Percentiles rank a stretch among this genome's conserved stretches.
Conservation (phyloP, 805 yeast species). For the Monosporozyma aerobia region DNA sequence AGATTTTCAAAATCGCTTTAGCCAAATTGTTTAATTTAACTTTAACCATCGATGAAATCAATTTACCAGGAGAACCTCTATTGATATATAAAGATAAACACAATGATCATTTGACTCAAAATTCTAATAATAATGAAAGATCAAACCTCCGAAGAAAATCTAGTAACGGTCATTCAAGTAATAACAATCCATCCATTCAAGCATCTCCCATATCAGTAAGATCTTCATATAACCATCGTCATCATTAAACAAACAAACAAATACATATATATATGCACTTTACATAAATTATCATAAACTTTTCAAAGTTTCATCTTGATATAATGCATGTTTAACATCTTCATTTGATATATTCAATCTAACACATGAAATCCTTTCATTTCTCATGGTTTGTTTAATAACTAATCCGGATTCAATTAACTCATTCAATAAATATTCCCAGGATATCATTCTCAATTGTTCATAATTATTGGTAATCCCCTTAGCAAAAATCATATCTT, state of each 20-base stretch:
- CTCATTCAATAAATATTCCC: constrained; percentile 49
- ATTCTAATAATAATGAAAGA: background rate
- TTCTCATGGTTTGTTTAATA: constrained; percentile 53
- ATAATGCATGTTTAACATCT: constrained; percentile 53
- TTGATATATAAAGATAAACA: constrained; percentile 44
- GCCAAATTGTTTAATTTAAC: constrained; percentile 84
- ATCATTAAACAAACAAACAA: background rate
- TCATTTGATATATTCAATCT: constrained; percentile 63
- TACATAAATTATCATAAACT: constrained; percentile 12
- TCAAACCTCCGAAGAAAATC: background rate
- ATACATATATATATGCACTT: background rate
- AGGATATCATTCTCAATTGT: constrained; percentile 45
- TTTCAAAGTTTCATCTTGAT: constrained; percentile 42
- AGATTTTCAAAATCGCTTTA: constrained; percentile 81
- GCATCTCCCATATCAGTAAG: background rate
- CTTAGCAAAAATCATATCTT: constrained; percentile 28
- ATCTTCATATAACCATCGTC: background rate
- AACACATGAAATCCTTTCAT: constrained; percentile 58
- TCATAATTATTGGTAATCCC: constrained; percentile 15
- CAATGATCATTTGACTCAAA: background rate
- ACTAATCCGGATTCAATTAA: constrained; percentile 73
- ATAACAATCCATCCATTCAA: background rate
- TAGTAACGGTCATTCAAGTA: background rate
- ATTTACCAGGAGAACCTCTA: constrained; percentile 81
- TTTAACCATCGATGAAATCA: constrained; percentile 73